Evolutionary conservation across 2,329 filamentous ascomycete species (phyloP), one percentile per base, ranked within the genome.

Genomic region (Calonectria naviculata): DNA sequence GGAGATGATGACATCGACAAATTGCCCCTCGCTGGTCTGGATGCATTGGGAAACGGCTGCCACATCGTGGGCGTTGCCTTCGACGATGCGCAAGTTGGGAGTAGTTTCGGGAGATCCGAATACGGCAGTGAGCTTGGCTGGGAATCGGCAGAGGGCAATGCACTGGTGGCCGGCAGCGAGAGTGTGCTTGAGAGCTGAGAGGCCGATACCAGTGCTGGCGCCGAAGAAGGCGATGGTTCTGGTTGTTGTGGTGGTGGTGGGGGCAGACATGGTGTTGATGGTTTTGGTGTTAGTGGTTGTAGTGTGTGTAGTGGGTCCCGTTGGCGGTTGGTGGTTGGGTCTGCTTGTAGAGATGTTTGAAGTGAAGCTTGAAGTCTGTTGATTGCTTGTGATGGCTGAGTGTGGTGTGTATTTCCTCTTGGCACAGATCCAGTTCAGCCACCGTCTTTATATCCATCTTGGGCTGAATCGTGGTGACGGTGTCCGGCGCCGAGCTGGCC

Each of bases 201-300:
- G 84, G 65, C 85, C 87, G 72, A 83, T 83, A 58, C 88, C 89
- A 38, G 84, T 85, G 26, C 86, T 89, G 47, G 88, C 86, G 70
- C 89, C 89, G 65, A 90, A 83, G 81, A 90, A 89, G 52, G 86
- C 83, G 67, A 89, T 79, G 4, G 86, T 84, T 72, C 86, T 78
- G 36, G 47, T 2, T 17, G 68, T n/a, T 70, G 74, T 76, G 52
- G 34, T 67, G 10, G 36, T 66, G 28, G 58, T 28, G 36, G 56
- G n/a, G n/a, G n/a, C n/a, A n/a, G n/a, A 21, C 52, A 58, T 58
- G 38, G 52, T 58, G 21, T 58, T 58, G 38, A 34, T 58, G 52
- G 42, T 46, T 24, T 9, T 44, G 8, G n/a, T 10, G 8, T n/a
- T n/a, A n/a, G n/a, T n/a, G n/a, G n/a, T n/a, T n/a, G n/a, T n/a